Percentiles rank a stretch among this genome's conserved stretches.
phyloP scores from a whole-genome alignment of 345 rosid genomes.

The Eucalyptus cladocalyx region DNA sequence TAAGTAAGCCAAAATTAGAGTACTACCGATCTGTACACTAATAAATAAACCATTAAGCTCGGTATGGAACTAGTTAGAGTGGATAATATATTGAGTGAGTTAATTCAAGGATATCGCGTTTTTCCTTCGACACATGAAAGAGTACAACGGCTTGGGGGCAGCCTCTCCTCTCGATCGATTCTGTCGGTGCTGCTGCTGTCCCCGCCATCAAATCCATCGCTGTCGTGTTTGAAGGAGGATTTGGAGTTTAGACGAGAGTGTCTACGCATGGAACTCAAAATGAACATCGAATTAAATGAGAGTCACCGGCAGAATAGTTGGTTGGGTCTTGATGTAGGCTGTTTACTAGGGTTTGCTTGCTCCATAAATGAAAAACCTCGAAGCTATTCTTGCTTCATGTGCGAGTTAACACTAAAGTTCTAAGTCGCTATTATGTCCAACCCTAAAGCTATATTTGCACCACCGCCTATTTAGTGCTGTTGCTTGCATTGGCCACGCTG shows the following conservation, averaged over 20 bases:
- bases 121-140: fast-evolving
- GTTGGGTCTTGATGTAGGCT: neutral
- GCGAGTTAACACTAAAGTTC: neutral
- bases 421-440: neutral
- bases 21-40: too few relatives aligned
- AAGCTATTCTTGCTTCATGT: neutral
- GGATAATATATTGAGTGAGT: too few relatives aligned
- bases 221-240: neutral
- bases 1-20: neutral
- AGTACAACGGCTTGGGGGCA: neutral
- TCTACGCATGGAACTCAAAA: neutral
- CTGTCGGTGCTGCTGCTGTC: neutral
- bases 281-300: neutral
- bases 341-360: neutral
- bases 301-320: neutral
- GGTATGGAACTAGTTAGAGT: too few relatives aligned
- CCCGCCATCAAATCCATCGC: neutral
- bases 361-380: neutral
- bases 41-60: fast-evolving
- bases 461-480: neutral
- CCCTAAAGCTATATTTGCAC: neutral
- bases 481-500: neutral
- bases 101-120: neutral
- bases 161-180: neutral
- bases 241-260: neutral